These are phyloP conservation scores for Mucor velutinosus DNA, from an alignment of 371 early-diverging fungal genomes.

Conservation along the genomic window DNA sequence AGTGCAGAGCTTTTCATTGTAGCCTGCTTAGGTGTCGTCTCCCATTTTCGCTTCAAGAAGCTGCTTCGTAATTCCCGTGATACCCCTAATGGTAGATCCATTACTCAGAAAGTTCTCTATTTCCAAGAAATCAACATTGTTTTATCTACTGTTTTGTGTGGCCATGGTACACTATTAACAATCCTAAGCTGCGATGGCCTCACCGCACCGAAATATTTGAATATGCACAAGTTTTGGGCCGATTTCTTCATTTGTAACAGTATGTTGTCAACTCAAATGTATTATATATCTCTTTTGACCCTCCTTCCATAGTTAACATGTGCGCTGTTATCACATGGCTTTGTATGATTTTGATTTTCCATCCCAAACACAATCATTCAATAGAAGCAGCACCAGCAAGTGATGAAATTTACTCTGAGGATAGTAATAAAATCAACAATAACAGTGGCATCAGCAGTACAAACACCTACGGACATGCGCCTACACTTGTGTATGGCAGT, in stretches of 20 bases:
- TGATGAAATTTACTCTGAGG: neutral
- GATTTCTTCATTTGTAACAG: slow-evolving; percentile 55
- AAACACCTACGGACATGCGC: slow-evolving; percentile 10
- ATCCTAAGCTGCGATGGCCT: slow-evolving; percentile 47
- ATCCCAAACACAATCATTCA: slow-evolving; percentile 20
- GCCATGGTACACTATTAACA: slow-evolving; percentile 33
- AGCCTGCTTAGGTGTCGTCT: slow-evolving; percentile 40
- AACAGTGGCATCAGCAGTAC: slow-evolving; percentile 11
- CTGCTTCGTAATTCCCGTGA: slow-evolving; percentile 34
- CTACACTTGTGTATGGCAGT: slow-evolving; percentile 3
- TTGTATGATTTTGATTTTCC: slow-evolving; percentile 30
- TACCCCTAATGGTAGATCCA: slow-evolving; percentile 37
- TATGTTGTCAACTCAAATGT: slow-evolving; percentile 9
- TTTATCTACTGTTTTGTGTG: slow-evolving; percentile 35
- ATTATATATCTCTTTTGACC: neutral
- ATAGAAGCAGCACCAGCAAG: neutral
- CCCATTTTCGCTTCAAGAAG: slow-evolving; percentile 48
- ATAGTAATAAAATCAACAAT: slow-evolving; percentile 1
- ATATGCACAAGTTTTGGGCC: slow-evolving; percentile 48
- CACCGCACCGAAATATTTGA: slow-evolving; percentile 32
- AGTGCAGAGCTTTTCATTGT: slow-evolving; percentile 41
- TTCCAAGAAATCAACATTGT: slow-evolving; percentile 54
- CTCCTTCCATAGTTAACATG: slow-evolving; percentile 21
- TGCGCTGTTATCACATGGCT: slow-evolving; percentile 31
- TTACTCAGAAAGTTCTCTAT: slow-evolving; percentile 45